Conservation (phyloP, 805 yeast genomes). For the Starmera amethionina region DNA sequence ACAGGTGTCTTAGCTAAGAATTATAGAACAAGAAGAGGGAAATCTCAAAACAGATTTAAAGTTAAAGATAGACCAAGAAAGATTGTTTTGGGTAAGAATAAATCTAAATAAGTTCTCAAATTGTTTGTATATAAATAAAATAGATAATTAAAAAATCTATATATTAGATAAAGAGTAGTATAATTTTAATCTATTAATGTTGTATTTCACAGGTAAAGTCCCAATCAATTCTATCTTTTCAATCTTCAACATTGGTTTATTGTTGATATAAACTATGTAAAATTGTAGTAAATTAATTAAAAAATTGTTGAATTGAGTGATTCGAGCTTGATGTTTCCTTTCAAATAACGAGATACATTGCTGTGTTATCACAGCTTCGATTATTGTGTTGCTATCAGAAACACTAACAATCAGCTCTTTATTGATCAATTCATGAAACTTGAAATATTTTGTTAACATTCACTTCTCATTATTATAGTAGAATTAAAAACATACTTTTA, state of each 20-base stretch:
- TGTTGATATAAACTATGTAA: conserved; percentile 4
- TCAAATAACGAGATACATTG: conserved; percentile 4
- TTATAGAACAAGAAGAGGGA: conserved; percentile 89
- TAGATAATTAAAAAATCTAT: too few species aligned
- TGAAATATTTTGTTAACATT: too few species aligned
- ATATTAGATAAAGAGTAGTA: too few species aligned
- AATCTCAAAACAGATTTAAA: conserved; percentile 72
- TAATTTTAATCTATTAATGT: too few species aligned
- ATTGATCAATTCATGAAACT: too few species aligned
- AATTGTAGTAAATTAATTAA: conserved; percentile 1
- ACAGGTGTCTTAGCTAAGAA: conserved; percentile 94
- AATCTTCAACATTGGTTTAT: conserved; percentile 2
- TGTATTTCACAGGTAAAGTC: too few species aligned
- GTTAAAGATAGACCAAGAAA: conserved; percentile 87
- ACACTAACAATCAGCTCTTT: conserved; percentile 1
- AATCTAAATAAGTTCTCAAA: too few species aligned
- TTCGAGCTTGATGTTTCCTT: conserved; percentile 5
- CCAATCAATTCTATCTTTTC: conserved; percentile 1
- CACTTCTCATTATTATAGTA: too few species aligned
- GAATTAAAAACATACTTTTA: too few species aligned
- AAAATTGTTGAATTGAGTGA: conserved; percentile 6
- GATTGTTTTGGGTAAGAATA: too few species aligned
- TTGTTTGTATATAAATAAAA: too few species aligned
- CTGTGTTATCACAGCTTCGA: conserved; percentile 1
- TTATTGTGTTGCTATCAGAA: conserved; percentile 4